Conservation (phyloP, 2,329 filamentous ascomycete species). For the Calonectria montana region DNA sequence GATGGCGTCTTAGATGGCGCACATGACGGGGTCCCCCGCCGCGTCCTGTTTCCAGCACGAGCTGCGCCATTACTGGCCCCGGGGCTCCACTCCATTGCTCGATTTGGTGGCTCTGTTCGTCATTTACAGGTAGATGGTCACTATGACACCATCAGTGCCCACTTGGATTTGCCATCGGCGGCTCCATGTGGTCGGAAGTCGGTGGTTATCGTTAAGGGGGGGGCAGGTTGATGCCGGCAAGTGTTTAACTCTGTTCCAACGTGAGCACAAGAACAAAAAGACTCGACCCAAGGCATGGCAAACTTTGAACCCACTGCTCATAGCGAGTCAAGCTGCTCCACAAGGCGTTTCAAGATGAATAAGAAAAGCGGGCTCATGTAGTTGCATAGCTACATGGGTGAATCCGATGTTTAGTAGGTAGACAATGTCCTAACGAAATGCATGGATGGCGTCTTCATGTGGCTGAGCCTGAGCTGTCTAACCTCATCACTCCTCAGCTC, state of each 20-base stretch:
- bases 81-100: not conserved
- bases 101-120: not conserved
- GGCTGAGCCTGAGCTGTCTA: not conserved
- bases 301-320: not conserved
- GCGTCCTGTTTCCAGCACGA: constrained; percentile 22
- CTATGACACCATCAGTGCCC: constrained; percentile 26
- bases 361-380: not conserved
- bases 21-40: constrained; percentile 25
- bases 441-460: not conserved
- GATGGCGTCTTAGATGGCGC: constrained; percentile 39
- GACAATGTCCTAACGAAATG: not conserved
- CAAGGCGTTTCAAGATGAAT: not conserved
- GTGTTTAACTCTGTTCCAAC: not conserved
- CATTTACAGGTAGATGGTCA: constrained; percentile 14
- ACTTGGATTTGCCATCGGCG: constrained; percentile 21
- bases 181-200: constrained; percentile 39
- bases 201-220: constrained; percentile 15
- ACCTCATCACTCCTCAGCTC: no score
- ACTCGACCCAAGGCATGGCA: not conserved
- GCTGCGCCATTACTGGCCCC: constrained; percentile 23
- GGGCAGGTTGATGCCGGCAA: no score
- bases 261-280: not conserved
- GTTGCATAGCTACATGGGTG: not conserved
- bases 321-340: not conserved
- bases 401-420: not conserved